A percentile compares a stretch with the other conserved stretches of the same genome.
phyloP scores from a whole-genome alignment of 2,329 filamentous ascomycete species.

The Clarireedia monteithiana region DNA sequence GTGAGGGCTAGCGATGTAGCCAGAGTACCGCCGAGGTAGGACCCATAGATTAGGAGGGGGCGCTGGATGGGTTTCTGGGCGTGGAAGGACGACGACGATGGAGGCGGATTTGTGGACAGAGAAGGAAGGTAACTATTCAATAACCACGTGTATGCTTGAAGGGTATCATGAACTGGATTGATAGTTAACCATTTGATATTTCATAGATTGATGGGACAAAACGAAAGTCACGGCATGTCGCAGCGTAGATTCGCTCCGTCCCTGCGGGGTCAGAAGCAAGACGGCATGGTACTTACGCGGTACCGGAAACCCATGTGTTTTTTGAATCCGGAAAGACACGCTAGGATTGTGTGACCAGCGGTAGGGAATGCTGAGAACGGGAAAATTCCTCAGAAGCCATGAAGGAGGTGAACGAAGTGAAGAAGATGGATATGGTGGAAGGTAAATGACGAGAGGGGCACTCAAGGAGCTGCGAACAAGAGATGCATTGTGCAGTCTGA shows the following conservation, averaged over 20 bases:
- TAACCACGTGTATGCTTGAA: conserved; percentile 39
- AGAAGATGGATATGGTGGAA: conserved; percentile 41
- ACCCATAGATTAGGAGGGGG: conserved; percentile 41
- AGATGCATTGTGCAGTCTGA: conserved; percentile 23
- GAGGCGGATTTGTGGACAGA: background rate
- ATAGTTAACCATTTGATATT: conserved; percentile 7
- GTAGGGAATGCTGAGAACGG: conserved; percentile 51
- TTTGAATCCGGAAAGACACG: background rate
- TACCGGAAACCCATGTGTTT: conserved; percentile 1
- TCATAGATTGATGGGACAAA: background rate
- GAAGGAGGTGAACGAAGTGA: conserved; percentile 35
- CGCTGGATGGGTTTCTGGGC: conserved; percentile 28
- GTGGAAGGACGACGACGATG: background rate
- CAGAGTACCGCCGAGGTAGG: conserved; percentile 49
- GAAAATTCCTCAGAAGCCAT: conserved; percentile 15
- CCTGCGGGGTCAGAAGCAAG: background rate
- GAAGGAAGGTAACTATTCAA: conserved; percentile 15
- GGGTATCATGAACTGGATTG: conserved; percentile 47
- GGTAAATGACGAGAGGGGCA: conserved; percentile 45
- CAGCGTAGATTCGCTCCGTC: background rate
- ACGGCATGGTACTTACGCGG: conserved; percentile 2
- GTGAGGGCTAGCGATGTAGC: conserved; percentile 51
- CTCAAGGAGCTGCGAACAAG: conserved; percentile 23
- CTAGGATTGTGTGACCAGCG: conserved; percentile 39
- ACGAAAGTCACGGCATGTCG: background rate